A percentile compares a stretch with the other conserved stretches of the same genome.
Evolutionary conservation across 2,329 filamentous ascomycete species (phyloP).

Genomic region (Cladobotryum protrusum): DNA sequence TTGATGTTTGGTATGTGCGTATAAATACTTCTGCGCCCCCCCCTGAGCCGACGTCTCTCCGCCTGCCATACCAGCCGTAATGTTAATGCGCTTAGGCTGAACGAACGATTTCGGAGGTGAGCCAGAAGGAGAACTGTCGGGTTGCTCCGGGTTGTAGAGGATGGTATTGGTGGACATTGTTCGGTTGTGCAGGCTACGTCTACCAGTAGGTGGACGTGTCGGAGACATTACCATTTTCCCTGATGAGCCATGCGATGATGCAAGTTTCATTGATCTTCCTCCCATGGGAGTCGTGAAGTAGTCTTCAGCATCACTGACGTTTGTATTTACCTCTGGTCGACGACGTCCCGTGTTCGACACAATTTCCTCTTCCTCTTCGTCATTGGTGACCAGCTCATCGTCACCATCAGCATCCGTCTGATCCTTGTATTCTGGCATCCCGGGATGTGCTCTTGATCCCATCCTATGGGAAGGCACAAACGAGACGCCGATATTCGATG

Average conservation of each 20-base stretch:
- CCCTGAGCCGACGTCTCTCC: constrained; percentile 31
- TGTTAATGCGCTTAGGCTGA: constrained; percentile 24
- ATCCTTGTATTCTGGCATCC: constrained; percentile 40
- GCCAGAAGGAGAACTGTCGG: constrained; percentile 36
- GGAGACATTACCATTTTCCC: constrained; percentile 24
- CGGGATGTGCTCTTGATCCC: constrained; percentile 32
- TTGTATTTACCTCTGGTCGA: constrained; percentile 20
- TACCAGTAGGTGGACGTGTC: constrained; percentile 26
- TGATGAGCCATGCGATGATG: constrained; percentile 29
- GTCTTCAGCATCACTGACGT: constrained; percentile 34
- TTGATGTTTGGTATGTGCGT: constrained; percentile 42
- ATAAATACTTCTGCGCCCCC: constrained; percentile 40
- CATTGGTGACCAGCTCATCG: constrained; percentile 80
- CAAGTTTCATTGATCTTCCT: constrained; percentile 32
- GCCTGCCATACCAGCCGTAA: constrained; percentile 17
- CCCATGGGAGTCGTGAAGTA: constrained; percentile 51
- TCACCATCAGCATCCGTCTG: constrained; percentile 83
- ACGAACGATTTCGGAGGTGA: constrained; percentile 31
- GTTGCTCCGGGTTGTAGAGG: constrained; percentile 64
- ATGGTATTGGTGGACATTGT: constrained; percentile 79
- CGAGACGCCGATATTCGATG: constrained; percentile 44
- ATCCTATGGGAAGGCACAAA: constrained; percentile 22
- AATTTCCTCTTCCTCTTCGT: constrained; percentile 60
- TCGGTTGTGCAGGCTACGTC: constrained; percentile 54
- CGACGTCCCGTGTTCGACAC: constrained; percentile 36